Base-by-base conservation (phyloP, 2,329 filamentous ascomycete species). In the Pseudogymnoascus sp. region DNA sequence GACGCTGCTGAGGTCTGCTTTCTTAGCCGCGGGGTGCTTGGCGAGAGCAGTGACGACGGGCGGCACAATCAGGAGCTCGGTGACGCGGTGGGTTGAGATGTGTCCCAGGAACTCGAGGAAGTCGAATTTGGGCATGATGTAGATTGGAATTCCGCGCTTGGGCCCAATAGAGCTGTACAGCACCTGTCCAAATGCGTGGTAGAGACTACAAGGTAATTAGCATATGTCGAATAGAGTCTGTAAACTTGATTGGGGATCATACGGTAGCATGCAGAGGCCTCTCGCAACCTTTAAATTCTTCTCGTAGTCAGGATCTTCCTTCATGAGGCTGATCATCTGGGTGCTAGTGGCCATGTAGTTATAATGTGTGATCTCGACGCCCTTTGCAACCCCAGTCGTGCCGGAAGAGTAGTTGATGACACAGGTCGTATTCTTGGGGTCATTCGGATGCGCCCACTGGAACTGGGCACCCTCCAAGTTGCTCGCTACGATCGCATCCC, bases 351-450 rank as follows among this genome's bases (percentile, higher is more conserved):
- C 82, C 46, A 92, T 83, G 70, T 91, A 90, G 68, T 91, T 89
- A 65, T 80, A 78, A 74, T 96, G 91, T n/a, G 86, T 85, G 67
- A 95, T 89, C 75, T 89, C 86, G 16, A 93, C 91, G 14, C 91
- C 91, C 73, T 95, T 96, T 10, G 91, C 89, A 4, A 91, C 80
- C 5, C 91, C 91, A 0, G 91, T 95, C 1, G 91, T 96, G 3
- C 91, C 88, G 14, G 83, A 87, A 66, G 85, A 89, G 76, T 93
- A 95, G 73, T 95, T 95, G 65, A 95, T 81, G 23, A 86, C 87
- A 64, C 89, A 84, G 0, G 85, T 83, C 1, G 80, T 78, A 14
- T 75, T 73, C 63, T 79, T 78, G 1, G 84, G 76, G 40, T 81
- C 76, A 0, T 76, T 73, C 0, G 78, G 79, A 64, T 87, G 81